Percentiles rank a stretch among this genome's conserved stretches.
These are phyloP conservation scores for Venturia aucupariae DNA, from an alignment of 2,329 filamentous ascomycete species.

Conservation along the genomic window DNA sequence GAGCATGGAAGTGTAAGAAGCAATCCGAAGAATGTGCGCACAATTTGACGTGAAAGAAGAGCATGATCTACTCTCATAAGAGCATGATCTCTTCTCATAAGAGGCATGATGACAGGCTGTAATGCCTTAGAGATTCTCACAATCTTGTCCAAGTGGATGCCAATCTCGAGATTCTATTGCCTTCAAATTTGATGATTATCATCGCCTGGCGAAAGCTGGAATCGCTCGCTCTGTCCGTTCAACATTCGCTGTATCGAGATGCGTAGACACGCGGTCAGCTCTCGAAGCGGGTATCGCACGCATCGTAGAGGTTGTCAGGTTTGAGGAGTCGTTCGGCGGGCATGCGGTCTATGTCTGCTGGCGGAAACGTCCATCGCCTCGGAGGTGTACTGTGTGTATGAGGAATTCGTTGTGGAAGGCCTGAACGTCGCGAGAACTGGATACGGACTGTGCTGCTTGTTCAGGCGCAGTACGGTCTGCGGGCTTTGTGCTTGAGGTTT, in stretches of 20 bases:
- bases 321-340: not conserved
- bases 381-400: not conserved
- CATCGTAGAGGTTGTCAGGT: not conserved
- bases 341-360: not conserved
- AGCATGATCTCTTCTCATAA: not conserved
- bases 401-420: not conserved
- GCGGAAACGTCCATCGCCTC: not conserved
- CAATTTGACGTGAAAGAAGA: not conserved
- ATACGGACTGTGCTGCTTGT: not conserved
- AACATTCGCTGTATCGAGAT: not conserved
- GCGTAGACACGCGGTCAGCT: not conserved
- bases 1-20: not conserved
- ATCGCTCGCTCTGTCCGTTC: not conserved
- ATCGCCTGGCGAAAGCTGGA: not conserved
- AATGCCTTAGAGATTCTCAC: not conserved
- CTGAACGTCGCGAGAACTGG: not conserved
- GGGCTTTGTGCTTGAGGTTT: not conserved
- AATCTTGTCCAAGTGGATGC: not conserved
- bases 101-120: not conserved
- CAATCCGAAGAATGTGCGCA: not conserved
- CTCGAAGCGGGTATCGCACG: not conserved
- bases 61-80: not conserved
- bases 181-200: not conserved
- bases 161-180: not conserved
- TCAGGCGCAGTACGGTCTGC: not conserved